phyloP scores from a whole-genome alignment of 129 eudicot genomes.

The Dittrichia graveolens region DNA sequence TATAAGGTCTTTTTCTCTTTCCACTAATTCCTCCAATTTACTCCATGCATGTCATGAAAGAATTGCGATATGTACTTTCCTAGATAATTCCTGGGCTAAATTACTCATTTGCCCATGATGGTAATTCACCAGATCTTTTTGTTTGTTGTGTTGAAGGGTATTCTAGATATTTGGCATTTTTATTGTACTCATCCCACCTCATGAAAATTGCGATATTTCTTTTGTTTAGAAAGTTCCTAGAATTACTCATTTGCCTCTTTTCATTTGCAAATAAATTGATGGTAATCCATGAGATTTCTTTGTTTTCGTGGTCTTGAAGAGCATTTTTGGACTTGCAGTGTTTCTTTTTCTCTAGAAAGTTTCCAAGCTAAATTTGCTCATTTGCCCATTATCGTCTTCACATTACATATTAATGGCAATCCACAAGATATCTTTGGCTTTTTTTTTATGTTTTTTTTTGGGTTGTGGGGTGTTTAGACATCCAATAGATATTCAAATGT shows the following conservation, averaged over 20 bases:
- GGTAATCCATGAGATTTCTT: neutral
- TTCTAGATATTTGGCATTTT: neutral
- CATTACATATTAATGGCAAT: too few species aligned
- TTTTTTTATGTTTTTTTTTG: neutral
- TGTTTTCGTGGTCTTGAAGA: neutral
- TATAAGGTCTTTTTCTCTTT: slow-evolving; percentile 60
- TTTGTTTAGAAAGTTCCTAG: neutral
- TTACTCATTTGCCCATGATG: slow-evolving; percentile 8
- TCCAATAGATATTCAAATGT: slow-evolving; percentile 8
- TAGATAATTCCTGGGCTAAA: neutral
- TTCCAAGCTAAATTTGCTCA: too few species aligned
- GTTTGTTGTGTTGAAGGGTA: slow-evolving; percentile 2
- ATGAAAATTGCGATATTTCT: neutral
- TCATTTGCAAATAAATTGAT: neutral
- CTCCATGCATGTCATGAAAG: neutral
- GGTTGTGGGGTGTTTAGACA: neutral
- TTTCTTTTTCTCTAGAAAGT: too few species aligned
- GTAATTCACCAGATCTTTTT: neutral
- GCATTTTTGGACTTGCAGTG: neutral
- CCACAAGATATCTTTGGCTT: too few species aligned
- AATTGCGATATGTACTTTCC: neutral
- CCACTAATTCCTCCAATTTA: neutral
- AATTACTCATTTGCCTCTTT: neutral
- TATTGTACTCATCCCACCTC: neutral
- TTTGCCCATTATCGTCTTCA: too few species aligned